A percentile compares a stretch with the other conserved stretches of the same genome.
Conservation (phyloP, 225 moss, liverwort and hornwort genomes). For the Pleurozium schreberi region DNA sequence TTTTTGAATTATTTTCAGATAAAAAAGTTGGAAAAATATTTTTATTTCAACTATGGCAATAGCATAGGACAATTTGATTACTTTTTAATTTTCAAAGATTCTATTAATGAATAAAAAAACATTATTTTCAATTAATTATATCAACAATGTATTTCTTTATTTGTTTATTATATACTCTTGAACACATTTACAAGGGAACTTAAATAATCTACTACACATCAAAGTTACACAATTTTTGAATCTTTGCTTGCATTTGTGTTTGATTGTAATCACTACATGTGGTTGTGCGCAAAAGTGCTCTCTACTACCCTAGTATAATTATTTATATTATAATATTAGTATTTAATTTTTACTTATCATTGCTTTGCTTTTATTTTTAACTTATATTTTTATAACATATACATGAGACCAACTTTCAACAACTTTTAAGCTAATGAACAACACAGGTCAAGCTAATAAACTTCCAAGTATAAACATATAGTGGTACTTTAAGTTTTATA, state of each 20-base stretch:
- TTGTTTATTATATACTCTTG: background rate
- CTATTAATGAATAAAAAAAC: background rate
- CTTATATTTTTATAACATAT: background rate
- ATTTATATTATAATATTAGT: background rate
- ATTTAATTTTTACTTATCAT: background rate
- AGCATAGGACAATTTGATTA: too few relatives aligned
- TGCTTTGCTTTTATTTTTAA: background rate
- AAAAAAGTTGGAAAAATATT: too few relatives aligned
- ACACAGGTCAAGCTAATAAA: background rate
- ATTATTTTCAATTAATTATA: too few relatives aligned
- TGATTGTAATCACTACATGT: accelerated
- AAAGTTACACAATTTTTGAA: background rate
- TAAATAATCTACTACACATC: background rate
- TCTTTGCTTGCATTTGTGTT: accelerated
- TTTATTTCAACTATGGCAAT: too few relatives aligned
- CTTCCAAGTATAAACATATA: background rate
- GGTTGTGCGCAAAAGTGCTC: accelerated
- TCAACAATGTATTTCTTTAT: too few relatives aligned
- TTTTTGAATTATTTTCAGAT: too few relatives aligned
- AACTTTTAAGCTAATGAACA: too few relatives aligned
- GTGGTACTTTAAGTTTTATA: background rate
- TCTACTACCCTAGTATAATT: accelerated
- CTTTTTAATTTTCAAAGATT: background rate
- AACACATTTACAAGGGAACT: too few relatives aligned
- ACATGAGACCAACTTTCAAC: background rate